Evolutionary conservation across 768 basidiomycete species (phyloP), one percentile per base, ranked within the genome.

Genomic region (Porpolomopsis calyptriformis): DNA sequence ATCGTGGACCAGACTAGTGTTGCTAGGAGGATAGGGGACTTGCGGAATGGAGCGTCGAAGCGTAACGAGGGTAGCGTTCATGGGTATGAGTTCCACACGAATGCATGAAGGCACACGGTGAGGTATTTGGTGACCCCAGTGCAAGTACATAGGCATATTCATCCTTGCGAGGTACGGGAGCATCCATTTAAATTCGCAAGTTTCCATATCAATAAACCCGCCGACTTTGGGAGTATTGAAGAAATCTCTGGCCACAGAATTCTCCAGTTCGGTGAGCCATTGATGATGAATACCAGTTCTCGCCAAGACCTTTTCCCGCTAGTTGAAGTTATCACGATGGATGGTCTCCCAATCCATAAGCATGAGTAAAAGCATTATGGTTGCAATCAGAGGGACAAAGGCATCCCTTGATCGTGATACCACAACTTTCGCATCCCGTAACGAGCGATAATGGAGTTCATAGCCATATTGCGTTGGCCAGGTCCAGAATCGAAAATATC

Each of bases 371-470:
- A 45, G 29, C 8, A 25, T 29, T 4, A 51, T 16, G 4, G 50
- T 26, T 9, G 42, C 50, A 16, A 51, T 51, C 19, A 51, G 47
- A 4, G 50, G 50, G 16, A 45, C 11, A 45, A 51, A 51, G 11
- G 50, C 42, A 20, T 48, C 43, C 16, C 47, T 6, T 10, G 50
- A 51, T 23, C 47, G 34, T 20, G 19, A 34, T 8, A 42, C 31
- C 9, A 43, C 40, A 19, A 40, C 27, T 31, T 35, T 36, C 14
- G 39, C 50, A 26, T 16, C n/a, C 27, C 20, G 4, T 18, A 10
- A 20, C 4, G 19, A 33, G 10, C 22, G 31, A 25, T 51, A 44
- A 20, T 14, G 4, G 10, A 31, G 19, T 23, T 45, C 23, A 40
- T 48, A 51, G 9, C 50, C 47, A 25, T 37, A 48, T 23, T 29